phyloP scores from a whole-genome alignment of 1,284 basidiomycete species.

The Marasmius tenuissimus region DNA sequence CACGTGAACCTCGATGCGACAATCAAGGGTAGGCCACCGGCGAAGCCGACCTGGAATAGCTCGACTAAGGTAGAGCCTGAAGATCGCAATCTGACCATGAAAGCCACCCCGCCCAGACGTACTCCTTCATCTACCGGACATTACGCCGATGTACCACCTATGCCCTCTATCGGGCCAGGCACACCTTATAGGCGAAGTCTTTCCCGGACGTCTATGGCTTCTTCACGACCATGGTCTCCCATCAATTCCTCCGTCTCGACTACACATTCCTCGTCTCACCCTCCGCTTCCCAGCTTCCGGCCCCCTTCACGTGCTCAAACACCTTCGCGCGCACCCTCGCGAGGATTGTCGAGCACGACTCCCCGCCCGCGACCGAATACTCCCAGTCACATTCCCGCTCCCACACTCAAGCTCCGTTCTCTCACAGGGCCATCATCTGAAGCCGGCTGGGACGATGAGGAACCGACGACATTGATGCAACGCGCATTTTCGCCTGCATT shows the following conservation, averaged over 20 bases:
- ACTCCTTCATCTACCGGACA: constrained; percentile 46
- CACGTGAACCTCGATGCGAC: constrained; percentile 38
- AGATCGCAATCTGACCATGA: constrained; percentile 45
- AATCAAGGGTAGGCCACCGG: constrained; percentile 36
- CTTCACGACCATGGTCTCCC: constrained; percentile 79
- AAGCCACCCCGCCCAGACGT: constrained; percentile 49
- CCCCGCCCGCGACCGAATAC: constrained; percentile 71
- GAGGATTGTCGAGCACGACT: constrained; percentile 38
- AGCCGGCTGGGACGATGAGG: constrained; percentile 46
- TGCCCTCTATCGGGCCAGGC: constrained; percentile 37
- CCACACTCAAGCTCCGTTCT: constrained; percentile 47
- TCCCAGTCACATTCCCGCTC: constrained; percentile 73
- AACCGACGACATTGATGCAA: constrained; percentile 44
- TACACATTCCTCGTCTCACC: constrained; percentile 56
- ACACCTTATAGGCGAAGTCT: constrained; percentile 56
- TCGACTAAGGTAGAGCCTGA: constrained; percentile 69
- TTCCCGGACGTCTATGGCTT: constrained; percentile 73
- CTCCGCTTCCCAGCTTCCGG: constrained; percentile 38
- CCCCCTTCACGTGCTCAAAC: constrained; percentile 35
- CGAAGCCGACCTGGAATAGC: constrained; percentile 70
- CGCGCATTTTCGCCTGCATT: constrained; percentile 67
- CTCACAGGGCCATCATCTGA: constrained; percentile 49
- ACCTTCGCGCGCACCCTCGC: constrained; percentile 36
- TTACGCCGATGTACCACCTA: constrained; percentile 45
- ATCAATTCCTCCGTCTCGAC: constrained; percentile 72